Conservation (phyloP, 805 yeast species). For the Candida suzukii region DNA sequence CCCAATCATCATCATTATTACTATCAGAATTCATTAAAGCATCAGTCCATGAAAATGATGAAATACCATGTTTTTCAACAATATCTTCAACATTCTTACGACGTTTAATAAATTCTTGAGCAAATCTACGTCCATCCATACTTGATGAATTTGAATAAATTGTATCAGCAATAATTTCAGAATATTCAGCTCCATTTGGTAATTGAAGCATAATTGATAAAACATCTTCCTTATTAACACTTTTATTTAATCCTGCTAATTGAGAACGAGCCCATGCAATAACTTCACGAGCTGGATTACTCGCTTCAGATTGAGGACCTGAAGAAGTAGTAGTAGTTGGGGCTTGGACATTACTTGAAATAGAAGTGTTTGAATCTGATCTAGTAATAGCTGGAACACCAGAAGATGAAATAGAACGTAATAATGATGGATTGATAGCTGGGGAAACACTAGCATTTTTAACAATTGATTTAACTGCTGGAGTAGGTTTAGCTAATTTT, state of each 20-base stretch:
- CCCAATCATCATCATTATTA: slow-evolving; percentile 47
- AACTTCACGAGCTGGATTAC: slow-evolving; percentile 52
- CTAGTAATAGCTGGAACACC: slow-evolving; percentile 2
- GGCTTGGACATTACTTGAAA: slow-evolving; percentile 6
- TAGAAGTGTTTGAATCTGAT: not conserved
- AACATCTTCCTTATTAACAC: slow-evolving; percentile 73
- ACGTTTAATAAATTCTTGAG: slow-evolving; percentile 79
- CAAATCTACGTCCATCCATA: slow-evolving; percentile 93
- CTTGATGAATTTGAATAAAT: slow-evolving; percentile 81
- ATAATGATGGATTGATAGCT: slow-evolving; percentile 23
- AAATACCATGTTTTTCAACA: slow-evolving; percentile 32
- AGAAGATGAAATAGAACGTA: slow-evolving; percentile 29
- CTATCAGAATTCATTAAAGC: slow-evolving; percentile 31
- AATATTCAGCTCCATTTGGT: slow-evolving; percentile 68
- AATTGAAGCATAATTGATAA: slow-evolving; percentile 73
- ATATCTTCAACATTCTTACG: slow-evolving; percentile 62
- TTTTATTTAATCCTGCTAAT: slow-evolving; percentile 59
- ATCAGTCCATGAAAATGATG: slow-evolving; percentile 60
- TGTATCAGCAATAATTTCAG: slow-evolving; percentile 86
- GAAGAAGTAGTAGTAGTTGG: slow-evolving; percentile 29
- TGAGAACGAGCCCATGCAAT: slow-evolving; percentile 66
- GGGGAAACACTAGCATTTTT: slow-evolving; percentile 6
- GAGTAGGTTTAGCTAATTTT: slow-evolving; percentile 22
- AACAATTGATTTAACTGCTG: slow-evolving; percentile 3
- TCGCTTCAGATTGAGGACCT: slow-evolving; percentile 12